Conservation (phyloP, 345 rosid genomes). For the Dovyalis caffra region DNA sequence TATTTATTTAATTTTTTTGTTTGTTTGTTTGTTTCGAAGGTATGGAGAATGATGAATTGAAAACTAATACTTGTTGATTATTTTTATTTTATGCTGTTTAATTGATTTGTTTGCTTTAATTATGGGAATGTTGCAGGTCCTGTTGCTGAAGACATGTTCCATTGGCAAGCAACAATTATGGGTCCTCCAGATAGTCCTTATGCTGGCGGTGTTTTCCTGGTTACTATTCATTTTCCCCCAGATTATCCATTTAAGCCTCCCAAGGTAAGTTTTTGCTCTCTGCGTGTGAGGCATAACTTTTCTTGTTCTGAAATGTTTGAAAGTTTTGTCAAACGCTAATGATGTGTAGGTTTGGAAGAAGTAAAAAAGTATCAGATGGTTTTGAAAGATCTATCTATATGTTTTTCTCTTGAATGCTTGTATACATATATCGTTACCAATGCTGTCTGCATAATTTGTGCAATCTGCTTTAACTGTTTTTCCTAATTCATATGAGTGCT, state of each 20-base stretch:
- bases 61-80: neutral
- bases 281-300: neutral
- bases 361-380: neutral
- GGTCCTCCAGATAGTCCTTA: conserved; percentile 37
- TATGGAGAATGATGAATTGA: neutral
- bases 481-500: too few species aligned
- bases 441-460: too few species aligned
- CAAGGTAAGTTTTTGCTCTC: conserved; percentile 12
- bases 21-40: too few species aligned
- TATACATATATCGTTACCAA: too few species aligned
- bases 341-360: neutral
- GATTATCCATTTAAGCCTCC: conserved; percentile 37
- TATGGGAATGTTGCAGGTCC: conserved; percentile 20
- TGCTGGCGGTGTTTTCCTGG: conserved; percentile 34
- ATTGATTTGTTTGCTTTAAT: neutral
- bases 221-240: conserved; percentile 34
- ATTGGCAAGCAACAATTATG: conserved; percentile 38
- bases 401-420: neutral
- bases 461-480: too few species aligned
- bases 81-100: neutral
- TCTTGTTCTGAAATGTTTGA: neutral
- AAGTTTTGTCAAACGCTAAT: neutral
- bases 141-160: conserved; percentile 36
- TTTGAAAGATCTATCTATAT: neutral
- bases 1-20: too few species aligned